Percentiles rank a stretch among this genome's conserved stretches.
Conservation (phyloP, 2,329 filamentous ascomycete genomes). For the Hortaea werneckii region DNA sequence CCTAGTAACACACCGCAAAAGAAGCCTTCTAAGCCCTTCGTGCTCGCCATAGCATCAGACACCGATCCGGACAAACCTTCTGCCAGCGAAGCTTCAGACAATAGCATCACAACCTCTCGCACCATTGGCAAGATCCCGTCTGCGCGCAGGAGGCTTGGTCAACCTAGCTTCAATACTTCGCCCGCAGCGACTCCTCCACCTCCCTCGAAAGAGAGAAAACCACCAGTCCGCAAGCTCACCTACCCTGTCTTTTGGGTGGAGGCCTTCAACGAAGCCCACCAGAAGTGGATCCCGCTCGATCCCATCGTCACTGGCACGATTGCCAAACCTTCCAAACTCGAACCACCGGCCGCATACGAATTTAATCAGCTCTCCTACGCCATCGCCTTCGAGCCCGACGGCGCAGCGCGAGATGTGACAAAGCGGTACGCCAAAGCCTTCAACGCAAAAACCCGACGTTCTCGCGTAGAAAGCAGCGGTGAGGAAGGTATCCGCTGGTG, state of each 20-base stretch:
- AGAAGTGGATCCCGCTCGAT: conserved; percentile 88
- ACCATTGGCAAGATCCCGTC: conserved; percentile 18
- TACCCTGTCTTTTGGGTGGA: conserved; percentile 94
- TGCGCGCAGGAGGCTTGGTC: conserved; percentile 23
- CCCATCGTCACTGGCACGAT: conserved; percentile 71
- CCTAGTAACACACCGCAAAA: conserved; percentile 29
- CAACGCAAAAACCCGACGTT: conserved; percentile 77
- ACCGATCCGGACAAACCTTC: conserved; percentile 5
- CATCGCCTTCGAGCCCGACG: conserved; percentile 73
- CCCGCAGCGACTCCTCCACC: conserved; percentile 2
- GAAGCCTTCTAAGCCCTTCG: conserved; percentile 26
- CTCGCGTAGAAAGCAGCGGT: conserved; percentile 60
- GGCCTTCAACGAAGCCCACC: conserved; percentile 70
- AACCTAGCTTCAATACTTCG: conserved; percentile 16
- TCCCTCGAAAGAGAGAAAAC: conserved; percentile 24
- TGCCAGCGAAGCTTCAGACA: conserved; percentile 16
- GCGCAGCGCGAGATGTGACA: conserved; percentile 73
- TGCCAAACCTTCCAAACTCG: conserved; percentile 64
- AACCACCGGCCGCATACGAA: conserved; percentile 69
- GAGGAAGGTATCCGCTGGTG: conserved; percentile 48
- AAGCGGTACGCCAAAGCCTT: conserved; percentile 81
- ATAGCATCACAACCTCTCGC: conserved; percentile 10
- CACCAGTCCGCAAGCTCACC: conserved; percentile 54
- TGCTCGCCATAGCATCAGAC: conserved; percentile 25
- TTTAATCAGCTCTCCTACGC: conserved; percentile 75